These are phyloP conservation scores for Cladosporium sp. DNA, from an alignment of 2,329 filamentous ascomycete species.

Conservation along the genomic window DNA sequence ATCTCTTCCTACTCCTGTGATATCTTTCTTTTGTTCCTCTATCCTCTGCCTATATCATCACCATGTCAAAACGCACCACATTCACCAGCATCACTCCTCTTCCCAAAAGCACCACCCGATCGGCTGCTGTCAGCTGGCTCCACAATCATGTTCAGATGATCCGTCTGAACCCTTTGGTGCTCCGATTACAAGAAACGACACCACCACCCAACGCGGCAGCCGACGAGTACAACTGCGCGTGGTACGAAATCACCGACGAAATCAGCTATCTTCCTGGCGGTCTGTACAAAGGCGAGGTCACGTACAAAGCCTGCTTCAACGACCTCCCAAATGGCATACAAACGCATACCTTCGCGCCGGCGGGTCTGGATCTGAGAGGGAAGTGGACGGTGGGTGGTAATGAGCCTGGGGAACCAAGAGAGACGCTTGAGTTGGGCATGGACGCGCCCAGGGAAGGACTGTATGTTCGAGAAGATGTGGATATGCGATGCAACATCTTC, in stretches of 20 bases:
- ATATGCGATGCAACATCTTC: constrained; percentile 77
- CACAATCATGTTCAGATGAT: constrained; percentile 83
- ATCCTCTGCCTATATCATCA: background rate
- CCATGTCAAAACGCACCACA: constrained; percentile 68
- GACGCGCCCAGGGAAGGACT: constrained; percentile 67
- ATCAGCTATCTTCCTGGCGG: constrained; percentile 73
- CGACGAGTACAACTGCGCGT: constrained; percentile 69
- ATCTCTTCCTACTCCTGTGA: background rate
- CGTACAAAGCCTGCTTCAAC: constrained; percentile 79
- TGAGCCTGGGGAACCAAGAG: constrained; percentile 67
- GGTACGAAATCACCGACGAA: constrained; percentile 79
- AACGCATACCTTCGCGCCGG: constrained; percentile 80
- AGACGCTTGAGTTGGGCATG: constrained; percentile 62
- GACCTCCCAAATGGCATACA: constrained; percentile 71
- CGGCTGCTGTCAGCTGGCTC: constrained; percentile 72
- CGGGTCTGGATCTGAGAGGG: constrained; percentile 75
- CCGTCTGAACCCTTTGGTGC: constrained; percentile 80
- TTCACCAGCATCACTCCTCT: constrained; percentile 81
- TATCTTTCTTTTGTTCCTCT: background rate
- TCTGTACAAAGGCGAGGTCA: constrained; percentile 64
- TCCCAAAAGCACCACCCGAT: constrained; percentile 65
- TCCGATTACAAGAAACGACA: constrained; percentile 67
- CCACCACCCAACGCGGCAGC: constrained; percentile 65
- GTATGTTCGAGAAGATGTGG: constrained; percentile 82
- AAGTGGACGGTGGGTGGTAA: constrained; percentile 76